Evolutionary conservation across 345 rosid species (phyloP), one percentile per base, ranked within the genome.

Genomic region (Aquilaria sinensis): DNA sequence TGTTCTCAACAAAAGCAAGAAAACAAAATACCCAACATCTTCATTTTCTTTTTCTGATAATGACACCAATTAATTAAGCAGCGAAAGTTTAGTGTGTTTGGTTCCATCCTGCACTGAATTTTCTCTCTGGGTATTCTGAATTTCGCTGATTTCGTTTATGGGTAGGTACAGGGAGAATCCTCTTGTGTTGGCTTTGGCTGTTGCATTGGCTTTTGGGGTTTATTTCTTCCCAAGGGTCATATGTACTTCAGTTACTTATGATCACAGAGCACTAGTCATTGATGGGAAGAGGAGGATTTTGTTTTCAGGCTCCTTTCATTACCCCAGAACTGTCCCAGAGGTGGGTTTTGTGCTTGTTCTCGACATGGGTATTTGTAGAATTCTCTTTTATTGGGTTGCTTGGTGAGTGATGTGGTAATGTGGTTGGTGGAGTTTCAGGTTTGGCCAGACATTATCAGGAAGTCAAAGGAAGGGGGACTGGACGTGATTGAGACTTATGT

Each of bases 401-500:
- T 68, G 16, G 14, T 56, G 2, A 6, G 15, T 49, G 45, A 37
- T 54, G 49, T 58, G 30, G 55, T 29, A 11, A 56, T 47, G 52
- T 62, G 48, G 47, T 33, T 9, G 45, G 31, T 33, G 47, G 4
- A 34, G 46, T 67, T 73, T 75, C 74, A 85, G 87, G 82, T 78
- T 33, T 85, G 90, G 90, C 82, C 87, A 0, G 84, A 82, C 47
- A 73, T 85, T 63, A 82, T 85, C 60, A 57, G 79, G 76, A 82
- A 82, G 67, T 72, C 87, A 4, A 82, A 80, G 80, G 87, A 82
- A 60, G 87, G 87, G 1, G 87, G 90, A 34, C 49, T 85, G 47
- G 90, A 85, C 58, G 85, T 85, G 70, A 82, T 85, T 6, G 87
- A 85, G 75, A 76, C 85, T 33, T 82, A 80, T 31, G 87, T 85